Conservation (phyloP, 2,329 filamentous ascomycete species). For the Epicoccum nigrum region DNA sequence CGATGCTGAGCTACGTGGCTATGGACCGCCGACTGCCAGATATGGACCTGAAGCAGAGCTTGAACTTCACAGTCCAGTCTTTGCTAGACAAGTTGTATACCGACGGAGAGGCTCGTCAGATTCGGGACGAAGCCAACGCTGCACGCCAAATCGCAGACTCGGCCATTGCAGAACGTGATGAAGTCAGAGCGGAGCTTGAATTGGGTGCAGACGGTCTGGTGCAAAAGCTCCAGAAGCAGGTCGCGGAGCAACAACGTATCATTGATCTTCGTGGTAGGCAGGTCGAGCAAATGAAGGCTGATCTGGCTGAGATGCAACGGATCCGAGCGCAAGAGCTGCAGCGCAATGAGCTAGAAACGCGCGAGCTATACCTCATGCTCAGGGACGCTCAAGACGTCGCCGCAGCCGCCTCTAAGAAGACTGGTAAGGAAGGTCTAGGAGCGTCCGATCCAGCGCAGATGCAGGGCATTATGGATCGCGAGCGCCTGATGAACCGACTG, state of each 20-base stretch:
- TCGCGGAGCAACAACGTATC: conserved; percentile 90
- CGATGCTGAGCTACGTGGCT: conserved; percentile 98
- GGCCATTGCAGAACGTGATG: conserved; percentile 94
- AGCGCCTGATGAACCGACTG: conserved; percentile 88
- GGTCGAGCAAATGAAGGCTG: conserved; percentile 84
- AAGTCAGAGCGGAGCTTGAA: conserved; percentile 87
- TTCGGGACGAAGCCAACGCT: conserved; percentile 88
- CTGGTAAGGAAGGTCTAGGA: conserved; percentile 57
- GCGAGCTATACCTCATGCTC: conserved; percentile 97
- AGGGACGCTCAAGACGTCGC: conserved; percentile 96
- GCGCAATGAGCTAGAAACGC: conserved; percentile 91
- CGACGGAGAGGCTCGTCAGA: conserved; percentile 90
- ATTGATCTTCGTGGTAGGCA: conserved; percentile 89
- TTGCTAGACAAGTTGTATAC: conserved; percentile 95
- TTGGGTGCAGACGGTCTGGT: conserved; percentile 93
- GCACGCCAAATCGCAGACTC: conserved; percentile 92
- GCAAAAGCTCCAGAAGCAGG: conserved; percentile 86
- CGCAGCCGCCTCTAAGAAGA: conserved; percentile 78
- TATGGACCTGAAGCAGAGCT: conserved; percentile 95
- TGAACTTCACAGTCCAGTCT: conserved; percentile 97
- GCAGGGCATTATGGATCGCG: conserved; percentile 91
- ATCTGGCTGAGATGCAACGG: conserved; percentile 84
- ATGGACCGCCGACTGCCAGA: conserved; percentile 96
- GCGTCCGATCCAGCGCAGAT: conserved; percentile 75
- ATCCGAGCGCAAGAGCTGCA: conserved; percentile 89